Evolutionary conservation across 1,284 basidiomycete species (phyloP).

Genomic region (Sphagnurus paluster): DNA sequence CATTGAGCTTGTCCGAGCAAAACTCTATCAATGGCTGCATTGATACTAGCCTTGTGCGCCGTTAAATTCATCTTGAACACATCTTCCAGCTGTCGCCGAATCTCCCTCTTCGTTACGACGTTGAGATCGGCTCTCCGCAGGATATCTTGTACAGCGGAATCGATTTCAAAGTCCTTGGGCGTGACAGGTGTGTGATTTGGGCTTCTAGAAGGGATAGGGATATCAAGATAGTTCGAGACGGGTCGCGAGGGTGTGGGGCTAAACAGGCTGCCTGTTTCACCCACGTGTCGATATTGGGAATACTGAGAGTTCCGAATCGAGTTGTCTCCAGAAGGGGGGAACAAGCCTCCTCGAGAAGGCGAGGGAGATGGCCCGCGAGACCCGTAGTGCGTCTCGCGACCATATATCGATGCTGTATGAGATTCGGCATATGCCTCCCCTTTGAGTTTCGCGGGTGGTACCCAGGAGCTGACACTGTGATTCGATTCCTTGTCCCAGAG

Average conservation of each 20-base stretch:
- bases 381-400: conserved; percentile 81
- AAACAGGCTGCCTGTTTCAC: conserved; percentile 35
- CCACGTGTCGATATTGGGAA: conserved; percentile 43
- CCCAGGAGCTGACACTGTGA: conserved; percentile 86
- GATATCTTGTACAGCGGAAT: conserved; percentile 70
- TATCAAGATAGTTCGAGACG: conserved; percentile 72
- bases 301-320: conserved; percentile 77
- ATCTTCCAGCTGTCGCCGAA: conserved; percentile 80
- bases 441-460: conserved; percentile 66
- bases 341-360: conserved; percentile 60
- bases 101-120: conserved; percentile 86
- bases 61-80: conserved; percentile 75
- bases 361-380: conserved; percentile 68
- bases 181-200: conserved; percentile 51
- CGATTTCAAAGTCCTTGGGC: conserved; percentile 71
- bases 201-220: conserved; percentile 59
- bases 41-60: conserved; percentile 65
- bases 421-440: conserved; percentile 77
- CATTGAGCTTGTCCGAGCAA: conserved; percentile 41
- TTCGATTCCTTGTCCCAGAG: conserved; percentile 97
- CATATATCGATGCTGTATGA: conserved; percentile 74
- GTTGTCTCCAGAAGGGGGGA: conserved; percentile 67
- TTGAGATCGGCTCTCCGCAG: conserved; percentile 83
- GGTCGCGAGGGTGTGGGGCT: conserved; percentile 69
- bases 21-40: conserved; percentile 67